Evolutionary conservation across 1,139 yeast species (phyloP).

Genomic region (Debaryomyces nepalensis): DNA sequence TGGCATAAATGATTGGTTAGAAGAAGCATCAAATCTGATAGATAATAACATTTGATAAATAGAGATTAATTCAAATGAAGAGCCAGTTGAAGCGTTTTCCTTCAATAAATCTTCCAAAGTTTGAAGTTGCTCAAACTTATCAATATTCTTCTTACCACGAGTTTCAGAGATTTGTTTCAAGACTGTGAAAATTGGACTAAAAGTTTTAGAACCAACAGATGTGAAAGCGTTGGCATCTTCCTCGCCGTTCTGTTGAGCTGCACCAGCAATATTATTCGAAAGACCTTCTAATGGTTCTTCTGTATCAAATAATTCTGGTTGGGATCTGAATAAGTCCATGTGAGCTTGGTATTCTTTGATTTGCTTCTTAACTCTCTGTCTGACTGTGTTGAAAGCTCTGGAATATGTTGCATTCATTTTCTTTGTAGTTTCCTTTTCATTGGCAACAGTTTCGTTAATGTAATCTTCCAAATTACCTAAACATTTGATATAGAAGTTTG

Average conservation of each 20-base stretch:
- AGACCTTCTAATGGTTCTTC: conserved; percentile 46
- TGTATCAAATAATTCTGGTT: conserved; percentile 74
- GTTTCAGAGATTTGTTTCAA: conserved; percentile 80
- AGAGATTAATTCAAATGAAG: conserved; percentile 76
- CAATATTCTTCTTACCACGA: conserved; percentile 95
- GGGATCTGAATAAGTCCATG: conserved; percentile 62
- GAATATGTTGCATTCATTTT: conserved; percentile 83
- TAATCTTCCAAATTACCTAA: conserved; percentile 76
- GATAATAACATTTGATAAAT: conserved; percentile 85
- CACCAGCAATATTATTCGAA: conserved; percentile 25
- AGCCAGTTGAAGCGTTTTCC: conserved; percentile 25
- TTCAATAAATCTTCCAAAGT: conserved; percentile 69
- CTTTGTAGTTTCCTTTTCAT: conserved; percentile 63
- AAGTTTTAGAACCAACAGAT: conserved; percentile 26
- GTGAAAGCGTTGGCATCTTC: conserved; percentile 26
- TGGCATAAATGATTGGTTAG: conserved; percentile 76
- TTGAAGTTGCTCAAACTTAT: conserved; percentile 76
- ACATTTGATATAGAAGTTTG: conserved; percentile 70
- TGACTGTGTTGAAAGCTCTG: conserved; percentile 84
- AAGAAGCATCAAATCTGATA: conserved; percentile 79
- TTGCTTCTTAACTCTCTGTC: conserved; percentile 87
- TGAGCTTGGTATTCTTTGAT: conserved; percentile 66
- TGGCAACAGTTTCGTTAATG: conserved; percentile 58
- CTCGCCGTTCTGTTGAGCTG: conserved; percentile 35
- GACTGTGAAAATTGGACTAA: conserved; percentile 67